Evolutionary conservation across 2,329 filamentous ascomycete species (phyloP), one percentile per base, ranked within the genome.

Genomic region (Aureobasidium namibiae): DNA sequence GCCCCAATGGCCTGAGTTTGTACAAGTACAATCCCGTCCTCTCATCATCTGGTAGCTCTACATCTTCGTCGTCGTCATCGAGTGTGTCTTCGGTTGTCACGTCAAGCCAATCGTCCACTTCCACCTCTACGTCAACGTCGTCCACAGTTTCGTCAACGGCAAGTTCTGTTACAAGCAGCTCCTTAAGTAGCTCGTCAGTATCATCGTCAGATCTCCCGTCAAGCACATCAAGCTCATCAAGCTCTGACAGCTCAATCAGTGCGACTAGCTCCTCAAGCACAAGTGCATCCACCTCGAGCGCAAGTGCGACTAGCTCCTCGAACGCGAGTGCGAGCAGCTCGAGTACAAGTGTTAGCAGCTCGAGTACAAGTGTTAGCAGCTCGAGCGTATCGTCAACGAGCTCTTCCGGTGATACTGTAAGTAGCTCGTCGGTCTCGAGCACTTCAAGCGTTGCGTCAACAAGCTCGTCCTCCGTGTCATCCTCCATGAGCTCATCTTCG

Each of bases 1-100:
- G 67, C 5, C 58, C 54, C 33, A 68, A 66, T 41, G 65, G 69
- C 7, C 61, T 72, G 18, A 68, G 67, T 2, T 52, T 72, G 18
- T 73, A 68, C 62, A 39, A 36, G 21, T 46, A 18, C 41, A 26
- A 9, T 10, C 29, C 29, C 3, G 16, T 8, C 3, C 5, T 45
- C 42, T 4, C 18, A 3, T 45, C 24, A 1, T 45, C 24, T 31
- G 29, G 42, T 23, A 45, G 42, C 42, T 14, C 11, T 24, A 16
- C 8, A 4, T 26, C 42, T 29, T 7, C 21, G 13, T 42, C 36
- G 10, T 31, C 50, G 7, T 42, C 36, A n/a, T 31, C 50, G 7
- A 54, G 38, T 10, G 18, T 11, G 10, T 36, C 46, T 10, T 31
- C 29, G n/a, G n/a, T n/a, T n/a, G n/a, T n/a, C 10, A 6, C 29